A percentile compares a stretch with the other conserved stretches of the same genome.
These are phyloP conservation scores for Aspergillus sp. DNA, from an alignment of 2,329 filamentous ascomycete genomes.

Conservation along the genomic window DNA sequence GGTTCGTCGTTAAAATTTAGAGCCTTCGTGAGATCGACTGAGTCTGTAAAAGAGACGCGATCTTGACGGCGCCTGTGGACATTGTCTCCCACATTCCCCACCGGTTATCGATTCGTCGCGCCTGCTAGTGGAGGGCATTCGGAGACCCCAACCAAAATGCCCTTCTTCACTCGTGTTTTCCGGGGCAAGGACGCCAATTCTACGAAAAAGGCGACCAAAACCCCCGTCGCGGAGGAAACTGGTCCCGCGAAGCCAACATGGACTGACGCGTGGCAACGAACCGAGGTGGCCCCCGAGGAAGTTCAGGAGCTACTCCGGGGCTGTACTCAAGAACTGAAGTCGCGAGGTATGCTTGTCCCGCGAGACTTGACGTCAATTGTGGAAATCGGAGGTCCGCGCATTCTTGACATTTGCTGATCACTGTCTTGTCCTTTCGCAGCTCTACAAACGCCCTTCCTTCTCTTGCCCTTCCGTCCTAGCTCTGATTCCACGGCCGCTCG, in stretches of 20 bases:
- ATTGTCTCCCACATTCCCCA: neutral
- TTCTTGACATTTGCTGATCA: slow-evolving; percentile 33
- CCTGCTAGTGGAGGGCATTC: slow-evolving; percentile 13
- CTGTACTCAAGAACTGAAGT: slow-evolving; percentile 90
- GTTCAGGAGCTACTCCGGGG: slow-evolving; percentile 81
- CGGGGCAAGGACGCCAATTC: slow-evolving; percentile 71
- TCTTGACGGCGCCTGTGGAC: slow-evolving; percentile 5
- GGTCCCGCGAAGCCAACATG: slow-evolving; percentile 71
- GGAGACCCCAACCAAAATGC: slow-evolving; percentile 41
- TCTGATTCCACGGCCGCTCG: slow-evolving; percentile 90
- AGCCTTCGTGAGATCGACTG: slow-evolving; percentile 4
- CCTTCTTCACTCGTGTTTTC: slow-evolving; percentile 63
- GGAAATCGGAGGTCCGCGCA: slow-evolving; percentile 23
- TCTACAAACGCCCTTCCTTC: slow-evolving; percentile 85
- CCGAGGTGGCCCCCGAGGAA: slow-evolving; percentile 81
- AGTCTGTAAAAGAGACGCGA: neutral
- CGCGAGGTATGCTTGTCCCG: slow-evolving; percentile 68
- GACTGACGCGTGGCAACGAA: slow-evolving; percentile 85
- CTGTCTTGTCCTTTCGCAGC: slow-evolving; percentile 51
- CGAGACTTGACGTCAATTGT: slow-evolving; percentile 13
- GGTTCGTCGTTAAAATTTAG: slow-evolving; percentile 8
- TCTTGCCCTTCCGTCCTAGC: slow-evolving; percentile 89
- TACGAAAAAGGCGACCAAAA: slow-evolving; percentile 60
- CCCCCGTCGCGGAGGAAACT: slow-evolving; percentile 52
- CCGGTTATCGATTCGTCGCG: slow-evolving; percentile 14